Conservation (phyloP, 768 basidiomycete species). For the Termitomyces sp. region DNA sequence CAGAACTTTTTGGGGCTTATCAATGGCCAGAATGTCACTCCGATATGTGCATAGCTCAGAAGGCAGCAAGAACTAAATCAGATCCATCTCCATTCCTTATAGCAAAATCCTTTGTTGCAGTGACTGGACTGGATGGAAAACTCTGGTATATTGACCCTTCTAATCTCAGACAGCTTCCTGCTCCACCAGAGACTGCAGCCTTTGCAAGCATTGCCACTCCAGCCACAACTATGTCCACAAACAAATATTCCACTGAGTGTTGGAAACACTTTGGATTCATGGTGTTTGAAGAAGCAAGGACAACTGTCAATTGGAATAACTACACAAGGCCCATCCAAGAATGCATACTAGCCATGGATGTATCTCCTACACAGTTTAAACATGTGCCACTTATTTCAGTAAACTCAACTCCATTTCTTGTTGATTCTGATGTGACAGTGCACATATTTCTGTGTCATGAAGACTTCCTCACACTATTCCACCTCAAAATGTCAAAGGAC, state of each 20-base stretch:
- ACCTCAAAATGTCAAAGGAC: not conserved
- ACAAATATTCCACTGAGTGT: not conserved
- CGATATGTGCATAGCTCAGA: not conserved
- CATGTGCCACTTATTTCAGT: not conserved
- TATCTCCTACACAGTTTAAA: not conserved
- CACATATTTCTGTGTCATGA: not conserved
- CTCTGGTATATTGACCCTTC: not conserved
- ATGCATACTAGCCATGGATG: not conserved
- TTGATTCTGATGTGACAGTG: not conserved
- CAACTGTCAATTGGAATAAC: not conserved
- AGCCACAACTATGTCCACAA: not conserved
- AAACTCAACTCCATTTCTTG: not conserved
- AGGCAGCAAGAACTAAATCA: not conserved
- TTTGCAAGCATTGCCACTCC: not conserved
- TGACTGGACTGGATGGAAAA: not conserved
- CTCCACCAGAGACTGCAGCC: not conserved
- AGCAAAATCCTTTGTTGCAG: not conserved
- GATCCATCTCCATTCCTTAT: not conserved
- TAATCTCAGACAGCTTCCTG: not conserved
- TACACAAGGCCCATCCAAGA: not conserved
- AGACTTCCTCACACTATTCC: not conserved
- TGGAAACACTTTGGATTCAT: not conserved
- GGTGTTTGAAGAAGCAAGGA: not conserved
- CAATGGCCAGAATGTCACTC: not conserved
- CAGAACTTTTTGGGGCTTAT: no score